These are phyloP conservation scores for Hypericum perforatum DNA, from an alignment of 345 rosid genomes.

Conservation along the genomic window DNA sequence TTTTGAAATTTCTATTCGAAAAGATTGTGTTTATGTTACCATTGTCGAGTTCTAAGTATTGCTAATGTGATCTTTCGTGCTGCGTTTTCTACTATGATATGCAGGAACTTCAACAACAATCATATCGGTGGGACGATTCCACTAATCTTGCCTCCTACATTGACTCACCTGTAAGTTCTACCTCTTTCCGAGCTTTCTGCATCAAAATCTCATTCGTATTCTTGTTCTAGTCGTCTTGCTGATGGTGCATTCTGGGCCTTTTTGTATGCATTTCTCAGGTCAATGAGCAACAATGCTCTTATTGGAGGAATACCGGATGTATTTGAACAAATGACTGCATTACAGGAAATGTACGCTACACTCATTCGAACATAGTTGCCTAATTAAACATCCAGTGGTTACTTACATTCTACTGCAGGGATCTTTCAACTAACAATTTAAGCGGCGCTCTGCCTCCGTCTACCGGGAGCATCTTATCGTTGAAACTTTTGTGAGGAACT, in stretches of 20 bases:
- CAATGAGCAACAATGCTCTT: constrained; percentile 54
- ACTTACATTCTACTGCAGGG: no score
- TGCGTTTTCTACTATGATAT: constrained; percentile 12
- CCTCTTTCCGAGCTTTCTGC: not conserved
- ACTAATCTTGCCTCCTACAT: constrained; percentile 48
- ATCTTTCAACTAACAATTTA: no score
- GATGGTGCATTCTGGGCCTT: no score
- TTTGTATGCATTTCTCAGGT: constrained; percentile 30
- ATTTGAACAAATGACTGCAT: constrained; percentile 44
- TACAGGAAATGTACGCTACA: constrained; percentile 45
- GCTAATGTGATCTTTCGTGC: not conserved
- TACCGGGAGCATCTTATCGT: no score
- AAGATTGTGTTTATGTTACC: no score
- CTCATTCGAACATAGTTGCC: no score
- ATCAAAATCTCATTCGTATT: not conserved
- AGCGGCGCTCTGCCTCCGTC: no score
- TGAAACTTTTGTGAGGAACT: no score
- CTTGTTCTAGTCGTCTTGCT: no score
- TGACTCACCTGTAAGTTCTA: constrained; percentile 51
- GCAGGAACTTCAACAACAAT: constrained; percentile 84
- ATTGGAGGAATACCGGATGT: constrained; percentile 64
- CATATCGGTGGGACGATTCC: constrained; percentile 80
- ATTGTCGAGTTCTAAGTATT: not conserved
- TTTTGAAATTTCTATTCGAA: constrained; percentile 14
- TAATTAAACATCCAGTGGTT: no score